Conservation (phyloP, 2,329 filamentous ascomycete genomes). For the Fusarium cicatricum region DNA sequence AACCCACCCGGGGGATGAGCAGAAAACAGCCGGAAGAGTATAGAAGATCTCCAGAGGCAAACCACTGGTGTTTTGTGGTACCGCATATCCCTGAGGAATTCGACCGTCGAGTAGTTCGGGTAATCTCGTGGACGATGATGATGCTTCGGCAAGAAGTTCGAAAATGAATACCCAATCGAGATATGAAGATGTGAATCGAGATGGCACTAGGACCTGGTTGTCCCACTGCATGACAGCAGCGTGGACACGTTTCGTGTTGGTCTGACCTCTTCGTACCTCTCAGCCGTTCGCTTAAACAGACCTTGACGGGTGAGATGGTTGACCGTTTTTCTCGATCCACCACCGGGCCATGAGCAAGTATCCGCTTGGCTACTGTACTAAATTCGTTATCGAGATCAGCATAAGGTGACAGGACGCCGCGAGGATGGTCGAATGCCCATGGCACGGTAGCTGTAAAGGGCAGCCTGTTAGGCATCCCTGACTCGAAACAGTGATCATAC, state of each 20-base stretch:
- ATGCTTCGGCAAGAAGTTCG: background rate
- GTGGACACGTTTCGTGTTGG: too few species aligned
- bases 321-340: background rate
- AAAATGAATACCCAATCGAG: background rate
- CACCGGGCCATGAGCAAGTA: background rate
- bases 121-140: background rate
- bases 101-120: background rate
- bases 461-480: background rate
- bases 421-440: background rate
- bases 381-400: constrained; percentile 12
- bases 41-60: too few species aligned
- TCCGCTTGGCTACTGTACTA: background rate
- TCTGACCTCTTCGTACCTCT: background rate
- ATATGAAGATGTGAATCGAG: background rate
- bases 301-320: background rate
- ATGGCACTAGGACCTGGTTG: background rate
- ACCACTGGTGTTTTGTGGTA: too few species aligned
- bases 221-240: constrained; percentile 1
- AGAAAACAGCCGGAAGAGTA: too few species aligned
- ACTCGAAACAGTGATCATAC: background rate
- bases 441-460: background rate
- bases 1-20: too few species aligned
- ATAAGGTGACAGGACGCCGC: background rate
- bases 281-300: background rate
- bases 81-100: background rate